Base-by-base conservation (phyloP, 1,284 basidiomycete species). In the Inonotus hispidus region DNA sequence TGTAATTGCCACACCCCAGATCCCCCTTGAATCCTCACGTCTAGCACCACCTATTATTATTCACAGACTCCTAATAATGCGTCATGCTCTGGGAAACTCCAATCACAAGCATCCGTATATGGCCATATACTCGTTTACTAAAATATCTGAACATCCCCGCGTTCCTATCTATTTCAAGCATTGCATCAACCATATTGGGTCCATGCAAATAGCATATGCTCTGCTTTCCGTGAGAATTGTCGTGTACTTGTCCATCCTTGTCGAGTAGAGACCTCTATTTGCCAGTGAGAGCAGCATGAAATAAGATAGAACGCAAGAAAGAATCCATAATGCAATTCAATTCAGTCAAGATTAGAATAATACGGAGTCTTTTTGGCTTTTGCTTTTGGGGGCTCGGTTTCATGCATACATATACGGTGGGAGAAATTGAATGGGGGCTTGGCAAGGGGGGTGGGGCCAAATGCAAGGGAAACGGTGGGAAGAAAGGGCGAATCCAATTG, bases 91-190 rank as follows among this genome's bases (percentile, higher is more conserved):
- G 50, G 29, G 32, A 52, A 52, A 32, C 19, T 16, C 16, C 46
- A 25, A 10, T 49, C 25, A 25, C 8, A 38, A 27, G 3, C 21
- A 32, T 39, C 58, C 53, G 55, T 35, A 55, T 46, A 29, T 32
- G 59, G 59, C 16, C 23, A n/a, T 21, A 35, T 46, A 39, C 53
- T 60, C 53, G 59, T 52, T 60, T 60, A 52, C 54, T 54, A 54
- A 60, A 54, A 54, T 47, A 47, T 37, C 39, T 52, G 27, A 2
- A 10, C 29, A 32, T 52, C 49, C 27, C 16, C 8, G 16, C 41
- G 19, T 21, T n/a, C 41, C 32, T 32, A 52, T 52, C 50, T 32
- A 52, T 35, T 52, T 16, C 53, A 46, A 27, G n/a, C 29, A 50
- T 23, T 39, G 46, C 56, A 49, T n/a, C 45, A n/a, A 29, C 46